Conservation (phyloP, 495 filamentous ascomycete species). For the Penicillium cataractarum region DNA sequence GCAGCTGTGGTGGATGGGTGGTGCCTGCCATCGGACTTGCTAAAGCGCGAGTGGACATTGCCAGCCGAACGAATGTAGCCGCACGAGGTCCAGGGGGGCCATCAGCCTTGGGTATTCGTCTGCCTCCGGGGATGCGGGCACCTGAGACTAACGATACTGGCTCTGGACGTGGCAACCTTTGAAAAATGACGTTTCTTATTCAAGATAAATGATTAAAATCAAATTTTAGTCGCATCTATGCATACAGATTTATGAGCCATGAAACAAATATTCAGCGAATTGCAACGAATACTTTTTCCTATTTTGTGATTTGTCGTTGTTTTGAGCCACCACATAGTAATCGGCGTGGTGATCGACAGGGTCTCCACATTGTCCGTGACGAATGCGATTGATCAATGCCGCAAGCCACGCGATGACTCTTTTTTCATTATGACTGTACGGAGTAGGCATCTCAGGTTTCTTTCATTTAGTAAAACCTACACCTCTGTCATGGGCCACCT, state of each 20-base stretch:
- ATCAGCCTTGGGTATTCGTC: conserved; percentile 40
- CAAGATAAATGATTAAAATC: background rate
- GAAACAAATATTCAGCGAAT: conserved; percentile 11
- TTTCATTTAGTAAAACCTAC: background rate
- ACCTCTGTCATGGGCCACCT: conserved; percentile 20
- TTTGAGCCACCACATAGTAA: conserved; percentile 9
- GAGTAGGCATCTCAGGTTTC: background rate
- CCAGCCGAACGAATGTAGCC: conserved; percentile 27
- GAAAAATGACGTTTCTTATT: background rate
- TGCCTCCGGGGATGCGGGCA: conserved; percentile 48
- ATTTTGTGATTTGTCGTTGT: background rate
- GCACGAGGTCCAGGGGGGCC: conserved; percentile 26
- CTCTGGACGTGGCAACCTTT: conserved; percentile 41
- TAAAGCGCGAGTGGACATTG: conserved; percentile 75
- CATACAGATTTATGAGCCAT: conserved; percentile 26
- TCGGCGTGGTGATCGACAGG: conserved; percentile 15
- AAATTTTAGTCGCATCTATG: conserved; percentile 5
- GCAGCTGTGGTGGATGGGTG: conserved; percentile 88
- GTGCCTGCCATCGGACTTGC: conserved; percentile 88
- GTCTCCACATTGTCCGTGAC: conserved; percentile 10
- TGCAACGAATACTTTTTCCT: conserved; percentile 2
- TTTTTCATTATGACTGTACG: background rate
- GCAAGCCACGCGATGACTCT: conserved; percentile 12
- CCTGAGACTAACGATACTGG: conserved; percentile 19
- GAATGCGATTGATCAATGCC: conserved; percentile 11